Base-by-base conservation (phyloP, 2,329 filamentous ascomycete genomes). In the Phialemonium atrogriseum region DNA sequence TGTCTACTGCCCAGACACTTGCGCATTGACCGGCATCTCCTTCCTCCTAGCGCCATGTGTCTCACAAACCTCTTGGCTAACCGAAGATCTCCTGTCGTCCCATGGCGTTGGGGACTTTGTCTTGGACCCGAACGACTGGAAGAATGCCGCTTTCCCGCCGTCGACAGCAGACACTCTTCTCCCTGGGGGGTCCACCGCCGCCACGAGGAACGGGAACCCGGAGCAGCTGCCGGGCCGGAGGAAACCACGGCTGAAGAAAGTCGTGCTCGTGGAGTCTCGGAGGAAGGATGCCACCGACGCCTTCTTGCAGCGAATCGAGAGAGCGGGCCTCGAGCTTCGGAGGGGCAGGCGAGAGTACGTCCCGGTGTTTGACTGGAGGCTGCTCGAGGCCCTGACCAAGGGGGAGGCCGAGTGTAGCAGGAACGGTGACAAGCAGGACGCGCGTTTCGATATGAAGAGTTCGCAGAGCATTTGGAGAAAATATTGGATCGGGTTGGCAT, bases 291-390 rank as follows among this genome's bases (percentile, higher is more conserved):
- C 54, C 2, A 52, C 52, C 0, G 34, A 40, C 3, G 36, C 38
- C 0, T 56, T 59, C n/a, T 39, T 62, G 18, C 36, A 40, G 6
- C 25, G 37, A 4, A 43, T 59, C 5, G 35, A 43, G 14, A 43
- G 34, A 0, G 37, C 46, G 1, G 34, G 39, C 2, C 36, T 51
- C 12, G 45, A 30, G 28, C 33, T 43, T 17, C 34, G 35, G 9
- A 43, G 43, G 5, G 49, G 49, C 5, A 44, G 45, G 22, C 46
- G 45, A 11, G 45, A 51, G 26, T 50, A 45, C 30, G 45, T 59
- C 1, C 41, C 50, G 13, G 48, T 54, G 1, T 60, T 48, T 28
- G 58, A 64, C 46, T 63, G 58, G 59, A 41, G 54, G 5, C 40
- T 60, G 1, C 26, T 62, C 12, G 58, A 61, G 43, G 36, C 26